A percentile compares a stretch with the other conserved stretches of the same genome.
These are phyloP conservation scores for Colletotrichum sp. DNA, from an alignment of 2,329 filamentous ascomycete genomes.

Conservation along the genomic window DNA sequence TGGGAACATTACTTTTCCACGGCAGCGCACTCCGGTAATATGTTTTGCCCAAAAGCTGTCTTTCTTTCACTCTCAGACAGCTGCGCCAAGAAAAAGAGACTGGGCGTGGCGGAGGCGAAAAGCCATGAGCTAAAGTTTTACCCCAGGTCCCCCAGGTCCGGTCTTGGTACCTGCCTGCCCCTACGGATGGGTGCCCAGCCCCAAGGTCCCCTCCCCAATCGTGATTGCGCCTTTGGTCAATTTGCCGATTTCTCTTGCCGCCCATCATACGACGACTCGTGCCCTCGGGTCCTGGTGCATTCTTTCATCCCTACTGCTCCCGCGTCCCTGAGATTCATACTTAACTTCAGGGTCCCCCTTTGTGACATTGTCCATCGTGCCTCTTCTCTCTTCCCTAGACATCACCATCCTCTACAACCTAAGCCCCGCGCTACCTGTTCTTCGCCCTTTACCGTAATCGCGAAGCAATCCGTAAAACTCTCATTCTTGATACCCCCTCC, in stretches of 20 bases:
- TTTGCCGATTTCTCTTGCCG: constrained; percentile 3
- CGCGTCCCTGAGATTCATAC: neutral
- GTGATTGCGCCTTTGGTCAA: neutral
- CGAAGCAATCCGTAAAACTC: neutral
- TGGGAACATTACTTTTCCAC: constrained; percentile 3
- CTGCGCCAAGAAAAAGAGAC: neutral
- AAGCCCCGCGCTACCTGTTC: neutral
- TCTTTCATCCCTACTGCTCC: neutral
- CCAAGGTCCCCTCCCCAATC: neutral
- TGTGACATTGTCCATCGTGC: neutral
- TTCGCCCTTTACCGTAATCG: neutral
- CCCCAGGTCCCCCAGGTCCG: neutral
- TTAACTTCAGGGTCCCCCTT: neutral
- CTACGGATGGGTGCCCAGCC: neutral
- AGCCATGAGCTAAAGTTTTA: neutral
- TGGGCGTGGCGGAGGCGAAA: neutral
- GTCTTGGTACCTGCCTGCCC: no score
- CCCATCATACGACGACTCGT: constrained; percentile 3
- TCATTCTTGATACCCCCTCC: neutral
- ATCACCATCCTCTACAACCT: neutral
- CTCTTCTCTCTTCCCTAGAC: neutral
- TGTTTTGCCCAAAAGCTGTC: neutral
- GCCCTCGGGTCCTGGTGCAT: neutral
- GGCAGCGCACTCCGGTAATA: neutral
- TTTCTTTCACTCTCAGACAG: neutral